Base-by-base conservation (phyloP, 176 grass and related monocot species). In the Typha latifolia region DNA sequence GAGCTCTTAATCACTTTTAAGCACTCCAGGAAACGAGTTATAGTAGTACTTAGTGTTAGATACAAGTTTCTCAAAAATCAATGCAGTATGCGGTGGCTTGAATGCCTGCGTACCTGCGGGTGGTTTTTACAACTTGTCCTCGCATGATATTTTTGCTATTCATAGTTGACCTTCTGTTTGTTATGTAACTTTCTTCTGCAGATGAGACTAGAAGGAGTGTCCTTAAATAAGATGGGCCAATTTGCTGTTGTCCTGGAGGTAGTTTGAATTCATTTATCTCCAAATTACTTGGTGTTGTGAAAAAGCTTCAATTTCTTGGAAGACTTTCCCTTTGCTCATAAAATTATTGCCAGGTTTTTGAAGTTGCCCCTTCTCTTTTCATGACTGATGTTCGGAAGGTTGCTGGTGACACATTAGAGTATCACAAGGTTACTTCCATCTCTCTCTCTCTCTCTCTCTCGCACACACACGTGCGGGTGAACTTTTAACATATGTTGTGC, bases 311-410 rank as follows among this genome's bases (percentile, higher is more conserved):
- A 14, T 64, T 31, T 31, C 49, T 59, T 16, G 18, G 2, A 59
- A 21, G 1, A 55, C 3, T 67, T 16, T 22, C 7, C n/a, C 16
- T 75, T 90, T 70, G 53, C 26, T 80, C 26, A 63, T 18, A n/a
- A 72, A 19, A 32, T 64, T 72, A 13, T 66, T 64, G 18, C 47
- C 85, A 93, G 94, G 74, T 99, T 68, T 99, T 87, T 81, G 89
- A 93, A 93, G 89, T 99, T 62, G 94, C 86, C 27, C 84, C 94
- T 73, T 87, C 89, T 65, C 77, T 99, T 32, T 99, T 90, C 79
- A 99, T 99, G 94, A 80, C 89, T 16, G 86, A 99, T 90, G 94
- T 93, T 80, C 83, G 89, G 65, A 99, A 99, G 78, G 89, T 85
- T 47, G 79, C 94, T 27, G 94, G 94, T 63, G 94, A 93, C 61